Evolutionary conservation across 164 flowering plant species (phyloP), one percentile per base, ranked within the genome.

Genomic region (Saururus chinensis): DNA sequence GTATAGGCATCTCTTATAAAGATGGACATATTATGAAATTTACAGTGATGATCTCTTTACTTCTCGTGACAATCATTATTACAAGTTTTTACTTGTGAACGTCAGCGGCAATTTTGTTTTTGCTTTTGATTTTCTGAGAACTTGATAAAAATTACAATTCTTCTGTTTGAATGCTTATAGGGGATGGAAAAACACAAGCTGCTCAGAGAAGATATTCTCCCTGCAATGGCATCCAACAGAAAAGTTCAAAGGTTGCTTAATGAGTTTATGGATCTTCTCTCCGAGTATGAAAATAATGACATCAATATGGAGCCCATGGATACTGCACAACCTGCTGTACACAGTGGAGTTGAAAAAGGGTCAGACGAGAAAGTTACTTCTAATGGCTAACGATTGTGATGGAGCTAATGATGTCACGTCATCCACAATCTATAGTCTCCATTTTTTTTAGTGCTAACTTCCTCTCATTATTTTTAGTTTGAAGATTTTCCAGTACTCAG

Each of bases 161-260:
- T 60, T 4, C 51, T 26, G 40, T 23, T 24, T 22, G 4, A 53
- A 53, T 40, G 4, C 19, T 21, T 74, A 68, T 84, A 95, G 99
- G 98, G 96, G 60, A 75, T 91, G 92, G 79, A 77, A 59, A 95
- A 91, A 72, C 99, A 89, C 73, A 84, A 82, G 69, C 90, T 95
- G 49, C 73, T 91, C 11, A 77, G 81, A 60, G 95, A 95, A 74
- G 98, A 95, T 69, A 95, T 95, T 62, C 96, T 95, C 75, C 99
- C 99, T 8, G 96, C 99, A 40, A 83, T 89, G 89, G 99, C 99
- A 52, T 82, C 99, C 54, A 95, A 89, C 66, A 77, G 98, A 62
- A 89, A 95, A 76, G 96, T 95, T 7, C 98, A 95, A 65, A 81
- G 99, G 25, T 68, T 95, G 68, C 84, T 95, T 14, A 89, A 87